A percentile compares a stretch with the other conserved stretches of the same genome.
phyloP scores from a whole-genome alignment of 306 rosid genomes.

The Lathyrus aphaca region DNA sequence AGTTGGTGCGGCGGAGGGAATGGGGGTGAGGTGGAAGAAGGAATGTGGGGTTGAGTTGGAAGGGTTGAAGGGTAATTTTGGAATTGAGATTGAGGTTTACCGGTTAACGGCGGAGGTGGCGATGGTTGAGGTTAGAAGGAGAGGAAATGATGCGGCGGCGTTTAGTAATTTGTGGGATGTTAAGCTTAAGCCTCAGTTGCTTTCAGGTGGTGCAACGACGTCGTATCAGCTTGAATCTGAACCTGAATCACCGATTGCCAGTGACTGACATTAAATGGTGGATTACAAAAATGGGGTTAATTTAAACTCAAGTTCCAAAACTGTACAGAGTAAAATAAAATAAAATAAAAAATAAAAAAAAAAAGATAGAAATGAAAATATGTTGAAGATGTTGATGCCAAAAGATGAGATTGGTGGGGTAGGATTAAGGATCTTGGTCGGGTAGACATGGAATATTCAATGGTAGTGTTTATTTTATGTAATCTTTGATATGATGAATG shows the following conservation, averaged over 20 bases:
- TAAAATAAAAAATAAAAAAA: background rate
- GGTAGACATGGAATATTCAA: background rate
- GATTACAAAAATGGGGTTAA: background rate
- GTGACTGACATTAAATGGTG: background rate
- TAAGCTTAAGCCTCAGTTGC: slow-evolving; percentile 43
- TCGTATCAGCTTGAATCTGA: background rate
- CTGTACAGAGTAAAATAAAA: slow-evolving; percentile 2
- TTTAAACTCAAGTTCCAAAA: background rate
- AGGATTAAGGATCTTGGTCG: background rate
- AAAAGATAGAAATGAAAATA: background rate
- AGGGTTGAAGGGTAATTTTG: slow-evolving; percentile 38
- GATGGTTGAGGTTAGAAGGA: slow-evolving; percentile 39
- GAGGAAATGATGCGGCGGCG: slow-evolving; percentile 15
- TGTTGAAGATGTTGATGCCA: background rate
- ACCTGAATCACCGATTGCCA: slow-evolving; percentile 1
- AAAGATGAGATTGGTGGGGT: slow-evolving; percentile 10
- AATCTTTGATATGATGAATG: background rate
- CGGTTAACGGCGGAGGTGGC: slow-evolving; percentile 43
- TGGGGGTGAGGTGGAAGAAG: slow-evolving; percentile 47
- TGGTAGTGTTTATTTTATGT: background rate
- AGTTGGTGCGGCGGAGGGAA: slow-evolving; percentile 35
- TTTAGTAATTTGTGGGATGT: slow-evolving; percentile 36
- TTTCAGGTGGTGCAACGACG: slow-evolving; percentile 32
- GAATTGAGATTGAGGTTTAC: slow-evolving; percentile 41
- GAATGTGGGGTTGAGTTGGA: slow-evolving; percentile 49